These are phyloP conservation scores for rapeseed (Brassica napus) DNA, from an alignment of 345 rosid genomes.

Conservation along the genomic window Da-Ae NC_063448.1:5225001-5225500, in stretches of 20 bases:
- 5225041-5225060: not conserved
- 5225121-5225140: conserved; percentile 92
- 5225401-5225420: not conserved
- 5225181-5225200: not conserved
- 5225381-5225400: conserved; percentile 25
- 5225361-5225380: not conserved
- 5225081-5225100: not conserved
- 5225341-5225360: conserved; percentile 11
- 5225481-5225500: too few species aligned
- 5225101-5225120: conserved; percentile 34
- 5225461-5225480: too few species aligned
- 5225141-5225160: conserved; percentile 68
- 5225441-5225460: not conserved
- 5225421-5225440: not conserved
- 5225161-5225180: conserved; percentile 18
- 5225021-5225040: conserved; percentile 1
- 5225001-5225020: not conserved
- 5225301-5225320: conserved; percentile 47
- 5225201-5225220: conserved; percentile 3
- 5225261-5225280: conserved; percentile 84
- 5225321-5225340: conserved; percentile 15
- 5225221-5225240: not conserved
- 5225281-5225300: conserved; percentile 43
- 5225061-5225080: not conserved
- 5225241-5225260: conserved; percentile 59